Conservation (phyloP, 2,329 filamentous ascomycete species). For the Fusarium papillatum region DNA sequence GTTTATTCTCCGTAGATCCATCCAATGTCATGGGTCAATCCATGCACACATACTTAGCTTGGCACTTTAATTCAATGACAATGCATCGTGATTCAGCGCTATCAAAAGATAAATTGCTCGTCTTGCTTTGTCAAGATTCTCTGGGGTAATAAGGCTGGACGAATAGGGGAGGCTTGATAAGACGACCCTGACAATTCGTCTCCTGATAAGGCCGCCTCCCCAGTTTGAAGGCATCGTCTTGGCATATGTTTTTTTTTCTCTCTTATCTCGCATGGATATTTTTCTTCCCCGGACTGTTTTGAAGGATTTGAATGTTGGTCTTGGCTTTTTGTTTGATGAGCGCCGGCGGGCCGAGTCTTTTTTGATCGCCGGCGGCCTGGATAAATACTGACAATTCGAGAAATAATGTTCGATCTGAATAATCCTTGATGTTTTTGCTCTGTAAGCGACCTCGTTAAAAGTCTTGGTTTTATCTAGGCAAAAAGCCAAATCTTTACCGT, state of each 20-base stretch:
- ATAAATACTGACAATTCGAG: not conserved
- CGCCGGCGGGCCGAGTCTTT: not conserved
- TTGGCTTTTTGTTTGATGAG: not conserved
- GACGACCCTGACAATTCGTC: not conserved
- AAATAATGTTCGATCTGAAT: not conserved
- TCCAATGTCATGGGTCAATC: not conserved
- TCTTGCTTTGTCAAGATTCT: not conserved
- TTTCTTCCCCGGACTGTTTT: not conserved
- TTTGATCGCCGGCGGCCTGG: not conserved
- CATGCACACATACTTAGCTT: not conserved
- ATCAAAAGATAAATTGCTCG: not conserved
- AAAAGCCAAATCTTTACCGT: not conserved
- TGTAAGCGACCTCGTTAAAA: not conserved
- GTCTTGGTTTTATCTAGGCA: not conserved
- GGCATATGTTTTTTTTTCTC: not conserved
- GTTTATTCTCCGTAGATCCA: not conserved
- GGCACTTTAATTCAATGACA: conserved; percentile 1
- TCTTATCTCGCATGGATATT: conserved; percentile 4
- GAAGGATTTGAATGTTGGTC: not conserved
- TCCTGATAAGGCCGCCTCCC: conserved; percentile 4
- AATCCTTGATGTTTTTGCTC: not conserved
- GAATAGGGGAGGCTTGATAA: conserved; percentile 13
- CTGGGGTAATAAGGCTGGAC: not conserved
- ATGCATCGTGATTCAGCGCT: not conserved
- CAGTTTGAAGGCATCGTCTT: not conserved